Conservation (phyloP, 2,329 filamentous ascomycete species). For the Clonostachys rosea region DNA sequence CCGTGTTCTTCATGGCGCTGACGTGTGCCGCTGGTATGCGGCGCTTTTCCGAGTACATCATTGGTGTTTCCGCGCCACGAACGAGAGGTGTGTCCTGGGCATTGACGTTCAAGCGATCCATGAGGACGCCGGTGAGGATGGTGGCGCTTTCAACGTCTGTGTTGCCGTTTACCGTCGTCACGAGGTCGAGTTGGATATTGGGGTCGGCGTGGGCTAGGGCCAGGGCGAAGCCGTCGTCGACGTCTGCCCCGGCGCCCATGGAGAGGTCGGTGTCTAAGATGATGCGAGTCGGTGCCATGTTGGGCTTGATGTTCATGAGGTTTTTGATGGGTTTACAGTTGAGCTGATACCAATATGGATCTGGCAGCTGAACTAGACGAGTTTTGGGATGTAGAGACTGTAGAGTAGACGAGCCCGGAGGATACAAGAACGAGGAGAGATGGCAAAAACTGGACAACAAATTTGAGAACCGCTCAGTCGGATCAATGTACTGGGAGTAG, state of each 20-base stretch:
- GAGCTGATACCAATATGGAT: too few relatives aligned
- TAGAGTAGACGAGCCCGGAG: too few relatives aligned
- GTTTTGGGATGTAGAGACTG: too few relatives aligned
- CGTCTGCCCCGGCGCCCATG: conserved; percentile 51
- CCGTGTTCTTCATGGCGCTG: conserved; percentile 1
- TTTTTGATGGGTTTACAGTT: too few relatives aligned
- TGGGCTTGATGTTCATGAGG: conserved; percentile 27
- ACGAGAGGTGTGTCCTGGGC: conserved; percentile 2
- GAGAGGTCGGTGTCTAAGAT: conserved; percentile 7
- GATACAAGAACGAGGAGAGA: too few relatives aligned
- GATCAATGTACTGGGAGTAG: too few relatives aligned
- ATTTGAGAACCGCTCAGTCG: too few relatives aligned
- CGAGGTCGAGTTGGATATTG: conserved; percentile 67
- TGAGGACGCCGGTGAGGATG: conserved; percentile 5
- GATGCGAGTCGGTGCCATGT: conserved; percentile 62
- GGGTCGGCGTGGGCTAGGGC: conserved; percentile 30
- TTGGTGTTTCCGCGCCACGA: conserved; percentile 4
- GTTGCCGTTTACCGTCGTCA: conserved; percentile 82
- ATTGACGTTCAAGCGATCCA: conserved; percentile 2
- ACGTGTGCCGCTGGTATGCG: conserved; percentile 2
- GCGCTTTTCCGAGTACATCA: conserved; percentile 1
- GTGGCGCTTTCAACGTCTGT: conserved; percentile 79
- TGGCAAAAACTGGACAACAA: too few relatives aligned
- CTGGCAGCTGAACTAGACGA: too few relatives aligned
- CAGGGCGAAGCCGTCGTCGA: conserved; percentile 57